Conservation (phyloP, 2,329 filamentous ascomycete genomes). For the Phaeosphaeria sp. region DNA sequence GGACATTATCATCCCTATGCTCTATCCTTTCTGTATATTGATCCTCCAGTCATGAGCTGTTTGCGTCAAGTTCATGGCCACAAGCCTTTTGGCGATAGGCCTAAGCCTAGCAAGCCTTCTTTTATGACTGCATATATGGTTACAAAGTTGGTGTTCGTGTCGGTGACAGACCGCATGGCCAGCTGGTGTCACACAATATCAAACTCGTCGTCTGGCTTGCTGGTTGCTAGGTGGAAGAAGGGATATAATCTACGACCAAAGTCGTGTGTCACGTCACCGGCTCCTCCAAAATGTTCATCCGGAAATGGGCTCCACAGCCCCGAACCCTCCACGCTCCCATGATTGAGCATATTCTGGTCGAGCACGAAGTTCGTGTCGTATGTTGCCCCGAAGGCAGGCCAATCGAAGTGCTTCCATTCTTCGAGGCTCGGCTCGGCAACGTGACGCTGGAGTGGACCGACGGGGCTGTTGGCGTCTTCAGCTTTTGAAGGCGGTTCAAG, state of each 20-base stretch:
- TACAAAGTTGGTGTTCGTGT: not conserved
- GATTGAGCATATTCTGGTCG: not conserved
- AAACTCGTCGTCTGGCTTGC: not conserved
- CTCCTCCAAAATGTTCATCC: not conserved
- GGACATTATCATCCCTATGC: too few species aligned
- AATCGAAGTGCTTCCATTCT: slow-evolving; percentile 42
- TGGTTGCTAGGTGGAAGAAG: not conserved
- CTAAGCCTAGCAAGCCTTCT: too few species aligned
- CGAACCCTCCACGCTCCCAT: not conserved
- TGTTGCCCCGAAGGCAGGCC: slow-evolving; percentile 25
- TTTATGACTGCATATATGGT: too few species aligned
- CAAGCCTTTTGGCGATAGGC: too few species aligned
- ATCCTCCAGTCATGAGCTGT: too few species aligned
- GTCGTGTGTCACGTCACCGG: not conserved
- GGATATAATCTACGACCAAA: not conserved
- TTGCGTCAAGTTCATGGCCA: too few species aligned
- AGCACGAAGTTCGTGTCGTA: not conserved
- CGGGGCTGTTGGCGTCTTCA: slow-evolving; percentile 25
- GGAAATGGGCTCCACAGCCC: not conserved
- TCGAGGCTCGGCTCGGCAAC: slow-evolving; percentile 36
- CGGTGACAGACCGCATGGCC: not conserved
- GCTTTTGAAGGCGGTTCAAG: slow-evolving; percentile 21
- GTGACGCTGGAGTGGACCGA: slow-evolving; percentile 39
- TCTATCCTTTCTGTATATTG: too few species aligned
- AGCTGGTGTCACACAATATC: not conserved